Evolutionary conservation across 2,329 filamentous ascomycete species (phyloP), one percentile per base, ranked within the genome.

Genomic region (Colletotrichum scovillei): DNA sequence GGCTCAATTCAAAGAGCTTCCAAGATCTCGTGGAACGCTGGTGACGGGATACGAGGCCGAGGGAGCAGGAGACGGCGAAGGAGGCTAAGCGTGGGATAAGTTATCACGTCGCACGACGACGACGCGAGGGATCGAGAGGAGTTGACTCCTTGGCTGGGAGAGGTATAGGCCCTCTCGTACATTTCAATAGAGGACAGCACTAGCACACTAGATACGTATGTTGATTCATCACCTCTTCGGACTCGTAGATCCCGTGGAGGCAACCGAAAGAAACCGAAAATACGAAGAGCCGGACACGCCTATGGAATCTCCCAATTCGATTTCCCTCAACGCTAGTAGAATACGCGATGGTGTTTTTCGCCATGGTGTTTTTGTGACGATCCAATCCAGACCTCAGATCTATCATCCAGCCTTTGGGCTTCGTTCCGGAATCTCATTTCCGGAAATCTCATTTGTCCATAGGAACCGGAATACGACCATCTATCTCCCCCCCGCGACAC

Each of bases 1-100:
- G 52, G 59, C 69, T 63, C 49, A 57, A 74, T 73, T 49, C 64
- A 70, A 30, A 42, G 24, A 24, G 11, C 4, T 28, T 24, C 19
- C n/a, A 57, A 26, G 35, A 49, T 46, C 57, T 65, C 32, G 60
- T 62, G 67, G 56, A 70, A 73, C 66, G 16, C 28, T 49, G 26
- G 65, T 11, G 16, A n/a, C 35, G 28, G 14, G 16, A 42, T 22
- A 24, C 16, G 38, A 63, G 26, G 26, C n/a, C 49, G 59, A 26
- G 62, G 42, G 42, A 26, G 46, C 4, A 38, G 22, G 38, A 22
- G 38, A 22, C n/a, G 62, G n/a, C 28, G 38, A 32, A 38, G 8
- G 19, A 28, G 49, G 42, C n/a, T 28, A 30, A 42, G 6, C 42
- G 38, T 46, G 35, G 32, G 26, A 22, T 3, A 49, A 19, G 42